Base-by-base conservation (phyloP, 176 grass and related monocot genomes). In the Carex myosuroides region DNA sequence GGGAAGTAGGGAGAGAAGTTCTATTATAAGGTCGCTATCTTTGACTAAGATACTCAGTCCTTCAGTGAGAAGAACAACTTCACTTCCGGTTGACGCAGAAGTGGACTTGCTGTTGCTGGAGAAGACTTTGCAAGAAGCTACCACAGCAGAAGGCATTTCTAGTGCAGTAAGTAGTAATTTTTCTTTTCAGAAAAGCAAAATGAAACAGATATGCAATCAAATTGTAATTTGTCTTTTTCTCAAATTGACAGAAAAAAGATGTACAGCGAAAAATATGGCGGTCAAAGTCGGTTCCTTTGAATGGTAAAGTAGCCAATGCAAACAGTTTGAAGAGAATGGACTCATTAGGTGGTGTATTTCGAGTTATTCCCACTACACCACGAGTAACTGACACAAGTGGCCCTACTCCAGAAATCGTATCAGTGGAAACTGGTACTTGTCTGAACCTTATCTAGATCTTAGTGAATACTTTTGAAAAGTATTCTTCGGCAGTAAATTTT, bases 301-400 rank as follows among this genome's bases (percentile, higher is more conserved):
- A 48, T 88, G 87, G 88, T 24, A 92, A 93, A 79, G 81, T 89
- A 29, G 4, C 71, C 3, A 95, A 86, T 20, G 3, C 17, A 13
- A 99, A 90, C 32, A 91, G 86, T 55, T 85, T 99, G 76, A 99
- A 93, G 85, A 84, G 93, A 65, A 91, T 99, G 96, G 84, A 99
- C 67, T 99, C 96, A 0, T 29, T 93, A 0, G 91, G 91, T 4
- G 89, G 86, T 39, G 87, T 92, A 57, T 95, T 90, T 86, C 92
- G 96, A 17, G 89, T 99, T 3, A 88, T 99, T 10, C 85, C 91
- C 50, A 85, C 91, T 0, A 86, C 88, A 3, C 89, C 92, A 6
- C 81, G 75, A 64, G 17, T 4, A 0, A 32, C 73, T 1, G 70
- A 75, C 8, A 46, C 85, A 8, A 92, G 77, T 63, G 83, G 57